A percentile compares a stretch with the other conserved stretches of the same genome.
Conservation (phyloP, 2,329 filamentous ascomycete species). For the Phaeosphaeriaceae sp. region DNA sequence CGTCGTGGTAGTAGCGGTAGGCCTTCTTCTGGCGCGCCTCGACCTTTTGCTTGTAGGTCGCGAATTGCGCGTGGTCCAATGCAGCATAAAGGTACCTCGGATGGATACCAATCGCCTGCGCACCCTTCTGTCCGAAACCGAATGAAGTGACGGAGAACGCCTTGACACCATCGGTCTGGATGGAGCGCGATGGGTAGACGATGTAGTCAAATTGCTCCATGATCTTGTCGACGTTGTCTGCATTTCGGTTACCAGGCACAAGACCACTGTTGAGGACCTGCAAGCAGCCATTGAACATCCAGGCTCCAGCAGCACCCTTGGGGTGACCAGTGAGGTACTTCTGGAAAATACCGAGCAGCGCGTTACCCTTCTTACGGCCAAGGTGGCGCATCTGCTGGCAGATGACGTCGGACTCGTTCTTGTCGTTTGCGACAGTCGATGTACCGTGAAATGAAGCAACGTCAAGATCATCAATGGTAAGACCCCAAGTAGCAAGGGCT, state of each 20-base stretch:
- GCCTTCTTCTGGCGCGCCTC: conserved; percentile 96
- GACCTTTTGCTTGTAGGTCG: conserved; percentile 85
- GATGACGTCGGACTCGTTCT: conserved; percentile 98
- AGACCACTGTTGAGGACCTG: conserved; percentile 94
- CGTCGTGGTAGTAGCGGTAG: conserved; percentile 98
- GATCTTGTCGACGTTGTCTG: conserved; percentile 93
- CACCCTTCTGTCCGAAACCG: conserved; percentile 98
- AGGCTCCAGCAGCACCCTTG: conserved; percentile 98
- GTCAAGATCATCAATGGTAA: conserved; percentile 93
- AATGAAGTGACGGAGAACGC: conserved; percentile 99
- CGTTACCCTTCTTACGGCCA: conserved; percentile 95
- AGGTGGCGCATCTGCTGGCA: conserved; percentile 96
- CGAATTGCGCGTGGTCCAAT: conserved; percentile 86
- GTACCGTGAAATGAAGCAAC: conserved; percentile 99
- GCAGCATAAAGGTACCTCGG: conserved; percentile 94
- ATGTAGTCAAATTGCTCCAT: conserved; percentile 99
- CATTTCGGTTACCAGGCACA: conserved; percentile 96
- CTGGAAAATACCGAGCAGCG: conserved; percentile 96
- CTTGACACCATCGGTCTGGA: conserved; percentile 98
- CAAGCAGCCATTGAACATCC: conserved; percentile 99
- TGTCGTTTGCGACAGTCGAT: conserved; percentile 97
- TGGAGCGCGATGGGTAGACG: conserved; percentile 91
- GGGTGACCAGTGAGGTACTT: conserved; percentile 99
- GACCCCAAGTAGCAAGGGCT: conserved; percentile 95
- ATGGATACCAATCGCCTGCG: conserved; percentile 95